Percentiles rank a stretch among this genome's conserved stretches.
Evolutionary conservation across 2,329 filamentous ascomycete genomes (phyloP).

Genomic region (Ascochyta rabiei): DNA sequence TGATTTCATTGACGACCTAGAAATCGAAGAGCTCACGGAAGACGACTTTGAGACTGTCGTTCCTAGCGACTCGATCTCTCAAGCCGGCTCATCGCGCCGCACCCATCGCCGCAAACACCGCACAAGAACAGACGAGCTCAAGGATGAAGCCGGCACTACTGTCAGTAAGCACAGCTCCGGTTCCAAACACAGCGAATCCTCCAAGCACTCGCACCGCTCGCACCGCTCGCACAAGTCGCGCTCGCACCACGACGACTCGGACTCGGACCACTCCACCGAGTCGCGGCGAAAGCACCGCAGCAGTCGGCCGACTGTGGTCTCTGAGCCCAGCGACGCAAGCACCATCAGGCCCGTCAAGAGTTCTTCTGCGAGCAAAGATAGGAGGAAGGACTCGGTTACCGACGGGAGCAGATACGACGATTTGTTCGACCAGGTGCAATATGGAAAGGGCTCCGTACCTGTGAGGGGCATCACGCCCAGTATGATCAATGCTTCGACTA

Average conservation of each 20-base stretch:
- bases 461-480: slow-evolving; percentile 47
- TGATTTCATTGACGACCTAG: slow-evolving; percentile 46
- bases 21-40: slow-evolving; percentile 40
- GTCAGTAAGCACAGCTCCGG: slow-evolving; percentile 38
- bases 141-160: slow-evolving; percentile 24
- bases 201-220: slow-evolving; percentile 29
- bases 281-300: slow-evolving; percentile 27
- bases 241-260: slow-evolving; percentile 11
- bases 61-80: slow-evolving; percentile 57
- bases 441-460: slow-evolving; percentile 40
- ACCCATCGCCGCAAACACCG: slow-evolving; percentile 41
- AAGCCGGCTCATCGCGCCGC: slow-evolving; percentile 38
- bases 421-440: slow-evolving; percentile 36
- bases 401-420: slow-evolving; percentile 37
- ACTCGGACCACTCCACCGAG: slow-evolving; percentile 28
- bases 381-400: slow-evolving; percentile 42
- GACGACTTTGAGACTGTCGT: slow-evolving; percentile 54
- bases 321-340: slow-evolving; percentile 44
- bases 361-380: slow-evolving; percentile 18
- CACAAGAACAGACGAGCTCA: slow-evolving; percentile 16
- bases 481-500: slow-evolving; percentile 42
- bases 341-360: slow-evolving; percentile 39
- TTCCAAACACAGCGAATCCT: slow-evolving; percentile 32
- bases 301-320: slow-evolving; percentile 30
- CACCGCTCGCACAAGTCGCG: slow-evolving; percentile 35